Evolutionary conservation across 164 flowering plant species (phyloP).

Genomic region (Macadamia tetraphylla): DNA sequence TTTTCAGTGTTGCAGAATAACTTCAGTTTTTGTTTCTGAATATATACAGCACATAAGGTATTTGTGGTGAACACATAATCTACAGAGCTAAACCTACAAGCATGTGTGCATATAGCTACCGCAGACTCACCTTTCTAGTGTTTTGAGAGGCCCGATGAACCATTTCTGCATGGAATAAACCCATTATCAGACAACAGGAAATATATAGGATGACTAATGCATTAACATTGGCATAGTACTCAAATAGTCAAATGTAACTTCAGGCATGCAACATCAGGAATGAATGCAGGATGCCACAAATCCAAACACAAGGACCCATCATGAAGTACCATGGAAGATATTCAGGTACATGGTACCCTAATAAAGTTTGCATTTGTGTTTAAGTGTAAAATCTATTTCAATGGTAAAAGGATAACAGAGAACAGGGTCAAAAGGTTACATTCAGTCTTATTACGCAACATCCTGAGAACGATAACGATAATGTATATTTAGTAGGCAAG

Average conservation of each 20-base stretch:
- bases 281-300: no score
- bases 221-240: not conserved
- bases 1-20: not conserved
- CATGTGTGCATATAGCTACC: not conserved
- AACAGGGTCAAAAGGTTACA: no score
- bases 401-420: no score
- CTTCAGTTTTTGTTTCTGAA: not conserved
- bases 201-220: not conserved
- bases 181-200: not conserved
- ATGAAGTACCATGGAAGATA: no score
- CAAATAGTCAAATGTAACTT: not conserved
- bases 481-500: no score
- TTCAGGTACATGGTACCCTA: no score
- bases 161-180: slow-evolving; percentile 38
- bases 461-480: no score
- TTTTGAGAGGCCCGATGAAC: slow-evolving; percentile 36
- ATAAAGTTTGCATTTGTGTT: no score
- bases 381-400: no score
- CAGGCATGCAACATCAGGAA: not conserved
- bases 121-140: slow-evolving; percentile 42
- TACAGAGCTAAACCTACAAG: not conserved
- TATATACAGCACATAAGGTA: not conserved
- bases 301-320: no score
- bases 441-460: no score
- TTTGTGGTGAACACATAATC: not conserved